Evolutionary conservation across 1,284 basidiomycete species (phyloP).

Genomic region (Malassezia yamatoensis): DNA sequence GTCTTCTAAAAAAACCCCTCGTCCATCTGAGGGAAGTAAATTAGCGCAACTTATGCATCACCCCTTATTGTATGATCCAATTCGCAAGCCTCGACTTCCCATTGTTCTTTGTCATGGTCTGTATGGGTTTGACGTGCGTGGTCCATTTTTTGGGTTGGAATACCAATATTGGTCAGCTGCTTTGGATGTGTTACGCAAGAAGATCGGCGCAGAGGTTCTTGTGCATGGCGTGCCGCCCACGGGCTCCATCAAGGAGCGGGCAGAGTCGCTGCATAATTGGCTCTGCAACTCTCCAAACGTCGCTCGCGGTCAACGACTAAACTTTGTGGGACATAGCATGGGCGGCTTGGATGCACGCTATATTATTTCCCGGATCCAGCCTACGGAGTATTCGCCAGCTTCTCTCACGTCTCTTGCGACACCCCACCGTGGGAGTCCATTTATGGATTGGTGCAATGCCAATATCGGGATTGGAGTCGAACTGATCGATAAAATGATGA

Average conservation of each 20-base stretch:
- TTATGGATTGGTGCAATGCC: slow-evolving; percentile 90
- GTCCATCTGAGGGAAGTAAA: slow-evolving; percentile 1
- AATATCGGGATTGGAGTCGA: slow-evolving; percentile 46
- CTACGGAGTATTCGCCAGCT: slow-evolving; percentile 68
- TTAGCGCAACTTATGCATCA: slow-evolving; percentile 12
- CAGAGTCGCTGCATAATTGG: slow-evolving; percentile 65
- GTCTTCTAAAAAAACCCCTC: neutral
- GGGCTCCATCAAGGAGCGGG: slow-evolving; percentile 76
- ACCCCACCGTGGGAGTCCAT: slow-evolving; percentile 88
- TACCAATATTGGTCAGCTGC: slow-evolving; percentile 94
- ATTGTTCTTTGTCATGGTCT: slow-evolving; percentile 81
- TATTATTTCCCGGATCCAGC: slow-evolving; percentile 73
- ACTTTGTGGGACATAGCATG: slow-evolving; percentile 95
- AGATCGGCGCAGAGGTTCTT: slow-evolving; percentile 79
- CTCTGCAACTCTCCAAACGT: slow-evolving; percentile 57
- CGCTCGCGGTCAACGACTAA: slow-evolving; percentile 61
- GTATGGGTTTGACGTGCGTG: slow-evolving; percentile 84
- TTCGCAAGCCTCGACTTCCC: slow-evolving; percentile 61
- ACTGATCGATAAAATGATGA: slow-evolving; percentile 35
- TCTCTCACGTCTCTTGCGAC: slow-evolving; percentile 84
- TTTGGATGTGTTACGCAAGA: slow-evolving; percentile 68
- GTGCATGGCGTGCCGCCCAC: slow-evolving; percentile 93
- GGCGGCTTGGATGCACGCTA: slow-evolving; percentile 56
- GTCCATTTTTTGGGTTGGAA: slow-evolving; percentile 59
- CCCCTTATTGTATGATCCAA: slow-evolving; percentile 5